Evolutionary conservation across 176 grass and related monocot species (phyloP), one percentile per base, ranked within the genome.

Genomic region (Oryza australiensis): DNA sequence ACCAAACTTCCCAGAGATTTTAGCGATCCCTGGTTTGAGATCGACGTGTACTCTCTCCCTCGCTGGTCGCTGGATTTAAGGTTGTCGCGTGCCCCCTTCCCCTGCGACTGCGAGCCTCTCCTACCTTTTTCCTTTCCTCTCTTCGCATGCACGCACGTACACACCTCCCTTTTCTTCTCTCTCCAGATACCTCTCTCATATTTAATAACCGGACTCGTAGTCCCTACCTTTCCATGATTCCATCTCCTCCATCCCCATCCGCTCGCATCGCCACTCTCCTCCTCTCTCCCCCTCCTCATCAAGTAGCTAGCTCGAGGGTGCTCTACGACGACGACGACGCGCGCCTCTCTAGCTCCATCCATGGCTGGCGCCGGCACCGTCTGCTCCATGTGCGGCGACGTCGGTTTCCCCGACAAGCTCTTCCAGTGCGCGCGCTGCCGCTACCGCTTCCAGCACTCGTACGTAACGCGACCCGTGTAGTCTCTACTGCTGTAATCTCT

Each of bases 401-500:
- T 99, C 68, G 96, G 96, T 34, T 99, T 99, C 91, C 89, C 90
- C 32, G 96, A 99, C 28, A 99, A 99, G 89, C 93, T 99, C 79
- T 99, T 99, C 89, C 89, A 70, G 49, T 99, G 96, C 80, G 73
- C 68, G 27, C 91, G 89, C 43, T 99, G 96, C 91, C 89, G 80
- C 64, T 86, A 72, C 75, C 96, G 96, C 70, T 87, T 90, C 89
- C 96, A 99, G 86, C 96, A 99, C 88, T 93, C 93, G 96, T 96
- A 90, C 28, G 87, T 70, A 55, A 20, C 14, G 13, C 14, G 3
- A 48, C 1, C 43, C 43, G 14, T 48, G 45, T 48, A 48, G 3
- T 35, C 45, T 48, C 43, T 46, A 14, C 38, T 4, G 15, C 43
- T 46, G 34, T 35, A 35, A 35, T 35, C 43, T 48, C 45, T 4